Evolutionary conservation across 2,329 filamentous ascomycete species (phyloP).

Genomic region (Cladosporium oxysporum): DNA sequence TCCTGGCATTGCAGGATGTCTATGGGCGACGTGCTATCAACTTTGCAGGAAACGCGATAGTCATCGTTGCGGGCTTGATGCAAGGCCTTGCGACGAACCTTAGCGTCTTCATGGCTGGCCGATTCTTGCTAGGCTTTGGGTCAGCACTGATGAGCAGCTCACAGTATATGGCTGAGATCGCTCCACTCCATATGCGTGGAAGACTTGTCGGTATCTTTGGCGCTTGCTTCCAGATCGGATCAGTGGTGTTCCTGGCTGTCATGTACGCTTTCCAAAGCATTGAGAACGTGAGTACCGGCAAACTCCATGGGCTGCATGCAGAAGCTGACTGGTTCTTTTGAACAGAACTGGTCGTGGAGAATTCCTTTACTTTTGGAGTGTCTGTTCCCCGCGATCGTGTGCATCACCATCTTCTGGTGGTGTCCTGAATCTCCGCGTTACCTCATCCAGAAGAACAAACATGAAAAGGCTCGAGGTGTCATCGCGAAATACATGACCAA

Average conservation of each 20-base stretch:
- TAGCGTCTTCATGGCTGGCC: slow-evolving; percentile 41
- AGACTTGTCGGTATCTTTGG: slow-evolving; percentile 52
- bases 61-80: slow-evolving; percentile 48
- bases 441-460: neutral
- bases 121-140: slow-evolving; percentile 43
- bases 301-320: neutral
- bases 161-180: slow-evolving; percentile 44
- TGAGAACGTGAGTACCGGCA: slow-evolving; percentile 4
- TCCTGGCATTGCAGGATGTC: slow-evolving; percentile 53
- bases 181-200: slow-evolving; percentile 40
- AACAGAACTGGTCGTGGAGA: slow-evolving; percentile 22
- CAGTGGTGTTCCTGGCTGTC: slow-evolving; percentile 45
- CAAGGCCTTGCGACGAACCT: slow-evolving; percentile 37
- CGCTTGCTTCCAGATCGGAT: slow-evolving; percentile 50
- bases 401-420: slow-evolving; percentile 44
- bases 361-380: slow-evolving; percentile 13
- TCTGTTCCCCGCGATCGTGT: slow-evolving; percentile 33
- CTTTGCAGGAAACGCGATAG: slow-evolving; percentile 49
- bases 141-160: slow-evolving; percentile 42
- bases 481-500: slow-evolving; percentile 48
- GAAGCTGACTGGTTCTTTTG: neutral
- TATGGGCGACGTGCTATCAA: slow-evolving; percentile 55
- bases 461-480: slow-evolving; percentile 22
- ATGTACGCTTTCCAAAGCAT: slow-evolving; percentile 47
- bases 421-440: neutral